Base-by-base conservation (phyloP, 352 stramenopile species). In the Globisporangium carolinianum region DNA sequence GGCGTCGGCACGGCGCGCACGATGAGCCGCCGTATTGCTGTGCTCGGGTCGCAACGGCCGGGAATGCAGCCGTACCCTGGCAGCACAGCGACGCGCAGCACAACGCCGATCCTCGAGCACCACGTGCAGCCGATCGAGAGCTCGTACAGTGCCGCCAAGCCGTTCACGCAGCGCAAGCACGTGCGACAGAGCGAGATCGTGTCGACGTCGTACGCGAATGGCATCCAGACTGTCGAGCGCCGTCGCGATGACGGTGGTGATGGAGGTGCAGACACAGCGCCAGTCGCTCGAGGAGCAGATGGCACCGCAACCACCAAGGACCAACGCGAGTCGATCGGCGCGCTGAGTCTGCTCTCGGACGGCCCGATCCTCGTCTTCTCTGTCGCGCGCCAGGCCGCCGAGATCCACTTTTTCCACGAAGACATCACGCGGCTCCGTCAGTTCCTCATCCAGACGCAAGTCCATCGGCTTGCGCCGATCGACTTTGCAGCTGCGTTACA, bases 181-280 rank as follows among this genome's bases (percentile, higher is more conserved):
- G 74, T 94, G 51, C 83, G 83, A 8, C 83, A 90, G 58, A 94
- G 81, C 51, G 81, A 94, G 48, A 94, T 94, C 50, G 79, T 91
- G 9, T 87, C 82, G 7, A 79, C 79, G 0, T 80, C 79, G 14
- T 89, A 83, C 46, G 70, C 73, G 10, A 70, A 65, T 14, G 72
- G 67, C 17, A 55, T 78, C 6, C 60, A 69, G 5, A 62, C 56
- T 36, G 32, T 51, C 35, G 63, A 67, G 38, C 50, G 39, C 7
- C 39, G 7, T 14, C 39, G 11, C 7, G 39, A 8, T 14, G 11
- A 43, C 11, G 39, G 7, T 43, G 39, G 39, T 14, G 39, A 8
- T 14, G 45, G 6, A 8, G 24, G 24, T 49, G 45, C 12, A 55
- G 24, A 32, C 37, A 46, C 14, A n/a, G 49, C 18, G 14, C 51